These are phyloP conservation scores for Megacollybia marginata DNA, from an alignment of 768 basidiomycete genomes.

Conservation along the genomic window DNA sequence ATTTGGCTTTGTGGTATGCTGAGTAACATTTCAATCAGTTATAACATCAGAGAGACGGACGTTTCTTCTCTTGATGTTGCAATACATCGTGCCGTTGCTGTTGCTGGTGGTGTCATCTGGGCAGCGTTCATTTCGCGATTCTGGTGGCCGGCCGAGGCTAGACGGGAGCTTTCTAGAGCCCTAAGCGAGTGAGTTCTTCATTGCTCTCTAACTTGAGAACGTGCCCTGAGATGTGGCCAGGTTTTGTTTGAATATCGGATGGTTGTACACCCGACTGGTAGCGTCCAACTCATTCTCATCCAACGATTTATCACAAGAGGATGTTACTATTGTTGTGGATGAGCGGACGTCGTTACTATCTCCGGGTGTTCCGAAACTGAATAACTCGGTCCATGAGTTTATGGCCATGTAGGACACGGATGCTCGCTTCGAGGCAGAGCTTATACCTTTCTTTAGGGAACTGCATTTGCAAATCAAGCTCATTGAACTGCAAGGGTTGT, in stretches of 20 bases:
- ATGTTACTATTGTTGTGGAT: neutral
- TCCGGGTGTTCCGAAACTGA: constrained; percentile 28
- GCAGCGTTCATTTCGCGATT: constrained; percentile 80
- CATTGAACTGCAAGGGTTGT: constrained; percentile 76
- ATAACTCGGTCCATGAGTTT: constrained; percentile 71
- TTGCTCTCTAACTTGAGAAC: constrained; percentile 3
- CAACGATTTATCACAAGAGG: constrained; percentile 21
- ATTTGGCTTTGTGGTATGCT: neutral
- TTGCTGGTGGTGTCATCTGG: constrained; percentile 84
- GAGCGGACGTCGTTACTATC: neutral
- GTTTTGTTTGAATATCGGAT: constrained; percentile 89
- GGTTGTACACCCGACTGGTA: constrained; percentile 90
- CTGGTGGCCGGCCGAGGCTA: constrained; percentile 96
- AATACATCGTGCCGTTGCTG: constrained; percentile 68
- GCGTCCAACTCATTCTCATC: constrained; percentile 75
- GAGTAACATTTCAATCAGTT: constrained; percentile 34
- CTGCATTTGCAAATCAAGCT: constrained; percentile 89
- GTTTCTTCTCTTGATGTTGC: constrained; percentile 65
- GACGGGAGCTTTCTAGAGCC: constrained; percentile 76
- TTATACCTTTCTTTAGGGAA: constrained; percentile 52
- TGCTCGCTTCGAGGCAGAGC: neutral
- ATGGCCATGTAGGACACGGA: constrained; percentile 74
- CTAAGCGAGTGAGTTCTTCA: constrained; percentile 65
- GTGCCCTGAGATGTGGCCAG: too few relatives aligned
- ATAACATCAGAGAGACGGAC: constrained; percentile 64